Conservation (phyloP, 2,329 filamentous ascomycete genomes). For the Colletotrichum echinochloae region DNA sequence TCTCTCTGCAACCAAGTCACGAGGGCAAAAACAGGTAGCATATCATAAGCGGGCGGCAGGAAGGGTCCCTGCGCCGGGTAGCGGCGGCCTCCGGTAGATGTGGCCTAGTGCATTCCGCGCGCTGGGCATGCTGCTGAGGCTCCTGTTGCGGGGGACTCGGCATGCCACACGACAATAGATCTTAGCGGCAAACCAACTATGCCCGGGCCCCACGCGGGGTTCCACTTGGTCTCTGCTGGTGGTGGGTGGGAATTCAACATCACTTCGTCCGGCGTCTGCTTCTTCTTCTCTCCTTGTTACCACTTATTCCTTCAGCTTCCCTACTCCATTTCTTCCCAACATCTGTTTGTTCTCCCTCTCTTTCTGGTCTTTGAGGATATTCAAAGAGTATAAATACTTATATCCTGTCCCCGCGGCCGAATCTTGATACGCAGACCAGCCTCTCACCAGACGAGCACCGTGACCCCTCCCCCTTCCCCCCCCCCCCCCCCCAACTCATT, state of each 20-base stretch:
- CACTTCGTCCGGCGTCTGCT: slow-evolving; percentile 17
- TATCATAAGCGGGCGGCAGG: neutral
- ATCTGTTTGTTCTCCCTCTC: neutral
- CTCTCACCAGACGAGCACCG: neutral
- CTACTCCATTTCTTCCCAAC: slow-evolving; percentile 1
- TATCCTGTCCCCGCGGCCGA: neutral
- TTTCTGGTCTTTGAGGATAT: neutral
- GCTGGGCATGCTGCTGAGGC: slow-evolving; percentile 5
- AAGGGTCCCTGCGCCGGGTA: slow-evolving; percentile 23
- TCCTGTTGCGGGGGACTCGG: slow-evolving; percentile 12
- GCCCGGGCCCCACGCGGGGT: no score
- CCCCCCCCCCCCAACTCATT: neutral
- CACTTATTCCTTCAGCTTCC: slow-evolving; percentile 12
- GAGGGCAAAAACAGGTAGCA: neutral
- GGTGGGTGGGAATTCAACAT: slow-evolving; percentile 35
- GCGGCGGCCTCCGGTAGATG: slow-evolving; percentile 39
- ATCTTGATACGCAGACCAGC: neutral
- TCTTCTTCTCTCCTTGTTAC: neutral
- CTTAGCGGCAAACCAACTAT: neutral
- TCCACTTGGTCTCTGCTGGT: neutral
- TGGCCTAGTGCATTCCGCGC: slow-evolving; percentile 29
- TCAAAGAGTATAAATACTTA: neutral
- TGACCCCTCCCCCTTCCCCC: neutral
- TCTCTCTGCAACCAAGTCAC: neutral
- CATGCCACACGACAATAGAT: neutral